These are phyloP conservation scores for Platanthera guangdongensis DNA, from an alignment of 106 monocot species.

Conservation along the genomic window DNA sequence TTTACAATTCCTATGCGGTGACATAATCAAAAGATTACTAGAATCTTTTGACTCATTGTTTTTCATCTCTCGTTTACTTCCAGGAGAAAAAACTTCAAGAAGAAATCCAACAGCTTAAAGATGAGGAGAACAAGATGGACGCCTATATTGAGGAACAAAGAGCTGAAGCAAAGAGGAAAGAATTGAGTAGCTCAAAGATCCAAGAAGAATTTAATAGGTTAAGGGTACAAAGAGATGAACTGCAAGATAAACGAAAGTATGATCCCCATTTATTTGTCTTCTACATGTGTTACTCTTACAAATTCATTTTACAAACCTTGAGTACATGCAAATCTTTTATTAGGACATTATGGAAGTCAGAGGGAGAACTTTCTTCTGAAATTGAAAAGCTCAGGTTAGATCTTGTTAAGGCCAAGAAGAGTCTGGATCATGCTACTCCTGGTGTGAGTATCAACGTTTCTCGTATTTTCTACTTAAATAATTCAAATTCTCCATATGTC, in stretches of 20 bases:
- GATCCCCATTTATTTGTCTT: constrained; percentile 10
- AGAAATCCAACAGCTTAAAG: constrained; percentile 76
- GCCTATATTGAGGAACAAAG: constrained; percentile 44
- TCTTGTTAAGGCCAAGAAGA: constrained; percentile 85
- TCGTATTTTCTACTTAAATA: not conserved
- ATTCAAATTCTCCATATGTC: not conserved
- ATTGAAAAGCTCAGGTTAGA: constrained; percentile 82
- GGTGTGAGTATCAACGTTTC: constrained; percentile 54
- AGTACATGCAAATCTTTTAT: constrained; percentile 6
- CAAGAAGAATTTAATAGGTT: constrained; percentile 57
- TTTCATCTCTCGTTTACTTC: not conserved
- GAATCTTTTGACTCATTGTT: not conserved
- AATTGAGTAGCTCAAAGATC: constrained; percentile 27
- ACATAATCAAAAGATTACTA: not conserved
- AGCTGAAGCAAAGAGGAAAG: constrained; percentile 39
- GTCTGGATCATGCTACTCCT: constrained; percentile 88
- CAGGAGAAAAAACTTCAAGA: constrained; percentile 76
- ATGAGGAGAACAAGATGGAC: constrained; percentile 47
- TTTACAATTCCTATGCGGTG: not conserved
- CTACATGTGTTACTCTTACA: not conserved
- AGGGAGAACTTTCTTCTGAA: constrained; percentile 70
- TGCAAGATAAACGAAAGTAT: constrained; percentile 92
- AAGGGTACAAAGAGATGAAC: constrained; percentile 60
- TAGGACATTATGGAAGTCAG: constrained; percentile 89
- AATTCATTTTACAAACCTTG: constrained; percentile 9